Evolutionary conservation across 2,329 filamentous ascomycete genomes (phyloP).

Genomic region (Pseudogymnoascus sp.): DNA sequence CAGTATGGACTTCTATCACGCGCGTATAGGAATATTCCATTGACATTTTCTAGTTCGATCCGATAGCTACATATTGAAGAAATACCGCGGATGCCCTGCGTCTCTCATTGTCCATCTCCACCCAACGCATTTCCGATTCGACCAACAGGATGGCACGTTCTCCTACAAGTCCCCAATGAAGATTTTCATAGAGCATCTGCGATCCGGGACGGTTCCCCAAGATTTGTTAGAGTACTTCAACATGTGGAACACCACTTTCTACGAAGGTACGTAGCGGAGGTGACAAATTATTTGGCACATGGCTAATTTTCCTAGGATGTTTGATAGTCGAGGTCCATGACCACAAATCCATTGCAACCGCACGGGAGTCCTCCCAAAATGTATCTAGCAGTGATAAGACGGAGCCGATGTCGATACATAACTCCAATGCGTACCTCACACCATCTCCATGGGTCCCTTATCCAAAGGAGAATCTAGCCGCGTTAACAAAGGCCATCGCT

Average conservation of each 20-base stretch:
- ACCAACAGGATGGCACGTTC: conserved; percentile 88
- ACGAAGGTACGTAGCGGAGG: conserved; percentile 57
- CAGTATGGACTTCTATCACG: conserved; percentile 33
- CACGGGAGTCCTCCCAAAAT: conserved; percentile 51
- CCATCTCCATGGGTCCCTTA: conserved; percentile 80
- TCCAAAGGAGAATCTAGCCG: conserved; percentile 43
- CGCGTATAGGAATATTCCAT: conserved; percentile 14
- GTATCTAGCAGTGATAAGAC: conserved; percentile 54
- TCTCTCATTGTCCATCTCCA: conserved; percentile 85
- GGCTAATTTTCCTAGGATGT: conserved; percentile 44
- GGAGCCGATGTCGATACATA: conserved; percentile 78
- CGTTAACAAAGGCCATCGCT: conserved; percentile 21
- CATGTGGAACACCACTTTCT: conserved; percentile 68
- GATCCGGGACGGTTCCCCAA: conserved; percentile 72
- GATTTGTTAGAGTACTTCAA: conserved; percentile 77
- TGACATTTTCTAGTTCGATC: conserved; percentile 53
- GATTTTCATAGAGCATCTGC: conserved; percentile 67
- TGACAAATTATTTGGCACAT: background rate
- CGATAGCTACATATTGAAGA: conserved; percentile 72
- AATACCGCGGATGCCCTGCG: conserved; percentile 64
- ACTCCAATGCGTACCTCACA: conserved; percentile 82
- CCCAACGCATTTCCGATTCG: conserved; percentile 80
- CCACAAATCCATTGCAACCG: conserved; percentile 60
- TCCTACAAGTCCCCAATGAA: conserved; percentile 89
- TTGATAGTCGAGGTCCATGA: conserved; percentile 93